A percentile compares a stretch with the other conserved stretches of the same genome.
These are phyloP conservation scores for Sclerotinia trifoliorum DNA, from an alignment of 2,329 filamentous ascomycete species.

Conservation along the genomic window DNA sequence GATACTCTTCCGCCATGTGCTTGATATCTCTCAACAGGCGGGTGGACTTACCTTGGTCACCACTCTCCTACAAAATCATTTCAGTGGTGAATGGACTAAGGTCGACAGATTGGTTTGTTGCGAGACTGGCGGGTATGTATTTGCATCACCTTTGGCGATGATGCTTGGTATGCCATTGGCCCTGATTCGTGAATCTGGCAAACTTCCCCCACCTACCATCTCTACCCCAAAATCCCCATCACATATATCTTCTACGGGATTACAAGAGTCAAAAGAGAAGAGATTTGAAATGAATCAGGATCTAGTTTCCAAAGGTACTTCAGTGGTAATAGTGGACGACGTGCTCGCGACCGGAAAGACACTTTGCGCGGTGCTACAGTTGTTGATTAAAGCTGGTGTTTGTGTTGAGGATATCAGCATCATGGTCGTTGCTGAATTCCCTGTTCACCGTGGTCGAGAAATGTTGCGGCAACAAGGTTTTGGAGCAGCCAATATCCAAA, in stretches of 20 bases:
- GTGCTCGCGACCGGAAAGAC: constrained; percentile 34
- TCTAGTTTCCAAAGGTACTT: constrained; percentile 40
- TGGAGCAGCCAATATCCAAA: constrained; percentile 32
- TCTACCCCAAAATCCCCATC: constrained; percentile 50
- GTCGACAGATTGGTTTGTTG: constrained; percentile 51
- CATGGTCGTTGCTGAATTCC: constrained; percentile 33
- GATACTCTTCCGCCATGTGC: constrained; percentile 58
- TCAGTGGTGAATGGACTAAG: constrained; percentile 48
- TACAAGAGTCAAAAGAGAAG: constrained; percentile 36
- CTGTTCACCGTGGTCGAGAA: constrained; percentile 29
- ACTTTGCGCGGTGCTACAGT: constrained; percentile 32
- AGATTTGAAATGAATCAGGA: constrained; percentile 51
- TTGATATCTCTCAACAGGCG: neutral
- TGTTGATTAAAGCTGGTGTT: constrained; percentile 30
- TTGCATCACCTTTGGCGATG: constrained; percentile 50
- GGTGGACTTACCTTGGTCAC: constrained; percentile 48
- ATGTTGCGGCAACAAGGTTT: constrained; percentile 30
- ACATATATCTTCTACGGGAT: constrained; percentile 51
- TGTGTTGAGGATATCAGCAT: constrained; percentile 26
- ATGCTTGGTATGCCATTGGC: constrained; percentile 46
- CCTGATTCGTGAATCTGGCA: constrained; percentile 55
- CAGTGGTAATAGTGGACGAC: constrained; percentile 33
- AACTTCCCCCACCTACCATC: constrained; percentile 56
- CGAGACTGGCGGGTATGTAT: constrained; percentile 58
- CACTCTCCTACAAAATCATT: constrained; percentile 49